Evolutionary conservation across 768 basidiomycete species (phyloP).

Genomic region (Lentinula raphanica): DNA sequence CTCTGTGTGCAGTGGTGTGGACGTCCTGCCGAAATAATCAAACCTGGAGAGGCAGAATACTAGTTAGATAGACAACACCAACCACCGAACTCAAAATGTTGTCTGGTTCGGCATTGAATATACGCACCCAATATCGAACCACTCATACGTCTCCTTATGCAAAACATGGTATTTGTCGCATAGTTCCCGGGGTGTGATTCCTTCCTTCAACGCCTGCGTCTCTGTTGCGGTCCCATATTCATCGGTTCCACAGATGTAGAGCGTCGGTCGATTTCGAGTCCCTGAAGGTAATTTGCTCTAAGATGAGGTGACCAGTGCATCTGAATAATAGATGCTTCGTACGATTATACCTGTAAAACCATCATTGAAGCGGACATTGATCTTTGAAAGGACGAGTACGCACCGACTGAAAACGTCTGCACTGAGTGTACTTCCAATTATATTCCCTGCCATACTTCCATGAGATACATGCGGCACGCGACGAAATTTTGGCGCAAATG

Average conservation of each 20-base stretch:
- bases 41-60: slow-evolving; percentile 48
- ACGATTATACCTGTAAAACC: slow-evolving; percentile 53
- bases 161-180: slow-evolving; percentile 89
- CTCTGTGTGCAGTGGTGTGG: slow-evolving; percentile 86
- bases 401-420: slow-evolving; percentile 96
- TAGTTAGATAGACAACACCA: not conserved
- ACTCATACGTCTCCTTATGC: slow-evolving; percentile 90
- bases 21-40: slow-evolving; percentile 94
- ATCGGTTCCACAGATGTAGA: slow-evolving; percentile 97
- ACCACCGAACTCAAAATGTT: not conserved
- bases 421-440: slow-evolving; percentile 93
- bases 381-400: slow-evolving; percentile 23
- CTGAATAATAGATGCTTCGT: slow-evolving; percentile 18
- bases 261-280: slow-evolving; percentile 80
- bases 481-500: not conserved
- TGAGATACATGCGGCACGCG: slow-evolving; percentile 11
- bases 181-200: slow-evolving; percentile 68
- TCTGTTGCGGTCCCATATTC: slow-evolving; percentile 99
- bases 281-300: slow-evolving; percentile 26
- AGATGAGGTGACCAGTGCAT: not conserved
- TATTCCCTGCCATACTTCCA: slow-evolving; percentile 51
- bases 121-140: slow-evolving; percentile 91
- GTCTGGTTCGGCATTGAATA: not conserved
- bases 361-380: not conserved
- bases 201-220: slow-evolving; percentile 91